A percentile compares a stretch with the other conserved stretches of the same genome.
phyloP scores from a whole-genome alignment of 2,329 filamentous ascomycete genomes.

The Eutypella sp. region DNA sequence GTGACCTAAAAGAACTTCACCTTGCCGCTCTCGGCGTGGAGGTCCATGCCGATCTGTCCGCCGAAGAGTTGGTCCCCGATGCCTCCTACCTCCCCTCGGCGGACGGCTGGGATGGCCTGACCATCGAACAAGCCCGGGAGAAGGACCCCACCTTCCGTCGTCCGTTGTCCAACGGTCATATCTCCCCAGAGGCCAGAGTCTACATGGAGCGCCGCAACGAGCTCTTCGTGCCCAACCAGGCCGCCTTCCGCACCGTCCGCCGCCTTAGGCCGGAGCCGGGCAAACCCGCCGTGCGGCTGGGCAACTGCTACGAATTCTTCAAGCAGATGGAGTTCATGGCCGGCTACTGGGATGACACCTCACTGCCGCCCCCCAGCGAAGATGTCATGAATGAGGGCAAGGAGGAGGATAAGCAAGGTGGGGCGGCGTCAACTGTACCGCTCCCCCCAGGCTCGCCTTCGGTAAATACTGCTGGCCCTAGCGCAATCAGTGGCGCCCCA shows the following conservation, averaged over 20 bases:
- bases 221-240: constrained; percentile 50
- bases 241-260: constrained; percentile 57
- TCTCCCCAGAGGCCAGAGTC: constrained; percentile 52
- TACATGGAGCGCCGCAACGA: constrained; percentile 56
- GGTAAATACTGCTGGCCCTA: constrained; percentile 9
- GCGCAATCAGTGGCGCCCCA: constrained; percentile 9
- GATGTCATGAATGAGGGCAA: constrained; percentile 5
- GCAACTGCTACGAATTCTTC: constrained; percentile 63
- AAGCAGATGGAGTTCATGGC: constrained; percentile 56
- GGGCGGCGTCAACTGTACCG: constrained; percentile 3
- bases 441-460: constrained; percentile 6
- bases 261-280: constrained; percentile 52
- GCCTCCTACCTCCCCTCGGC: constrained; percentile 49
- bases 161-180: constrained; percentile 47
- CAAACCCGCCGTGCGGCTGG: constrained; percentile 49
- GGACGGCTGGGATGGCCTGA: constrained; percentile 44
- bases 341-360: constrained; percentile 58
- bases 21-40: constrained; percentile 55
- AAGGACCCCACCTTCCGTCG: constrained; percentile 43
- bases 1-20: constrained; percentile 42
- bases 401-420: constrained; percentile 5
- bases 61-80: constrained; percentile 49
- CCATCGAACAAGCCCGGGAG: constrained; percentile 43
- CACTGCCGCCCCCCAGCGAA: constrained; percentile 22
- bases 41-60: constrained; percentile 45